Evolutionary conservation across 83 land plant genomes (phyloP), one percentile per base, ranked within the genome.

Genomic region (Diphasiastrum complanatum): DNA sequence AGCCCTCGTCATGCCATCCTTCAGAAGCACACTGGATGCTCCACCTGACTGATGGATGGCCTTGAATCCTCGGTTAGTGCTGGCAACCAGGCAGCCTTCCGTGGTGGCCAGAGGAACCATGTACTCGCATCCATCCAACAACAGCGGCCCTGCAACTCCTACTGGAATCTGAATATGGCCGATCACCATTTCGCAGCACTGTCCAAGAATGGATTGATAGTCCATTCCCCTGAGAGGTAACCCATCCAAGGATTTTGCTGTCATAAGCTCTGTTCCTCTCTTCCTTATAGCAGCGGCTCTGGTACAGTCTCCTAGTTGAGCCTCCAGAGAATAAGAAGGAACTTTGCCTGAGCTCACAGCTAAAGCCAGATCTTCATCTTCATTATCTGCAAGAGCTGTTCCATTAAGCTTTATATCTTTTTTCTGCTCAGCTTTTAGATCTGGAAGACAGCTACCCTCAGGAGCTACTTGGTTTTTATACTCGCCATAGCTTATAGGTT

Each of bases 101-200:
- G n/a, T n/a, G n/a, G n/a, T n/a, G n/a, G n/a, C n/a, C n/a, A n/a
- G n/a, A n/a, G n/a, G n/a, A n/a, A n/a, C n/a, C n/a, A n/a, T n/a
- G n/a, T n/a, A n/a, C n/a, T n/a, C n/a, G n/a, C n/a, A n/a, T n/a
- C n/a, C n/a, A n/a, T n/a, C n/a, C n/a, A n/a, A n/a, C n/a, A 81
- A 29, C 51, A 87, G 68, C 33, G 93, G 93, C 12, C 93, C 95
- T 5, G 85, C 91, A 22, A 85, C 75, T 29, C 95, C 95, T 48
- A 89, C 91, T 11, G 96, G 96, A 60, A 88, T 57, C 70, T 85
- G 90, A 37, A 88, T 82, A 52, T 75, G 82, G 0, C 95, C 95
- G 0, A 88, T 72, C 27, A 85, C 87, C 82, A 82, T 65, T 71
- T 88, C 95, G 25, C 95, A 88, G 84, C 95, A 85, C 67, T 88